Conservation (phyloP, 1,284 basidiomycete genomes). For the Heimioporus punctisporus region DNA sequence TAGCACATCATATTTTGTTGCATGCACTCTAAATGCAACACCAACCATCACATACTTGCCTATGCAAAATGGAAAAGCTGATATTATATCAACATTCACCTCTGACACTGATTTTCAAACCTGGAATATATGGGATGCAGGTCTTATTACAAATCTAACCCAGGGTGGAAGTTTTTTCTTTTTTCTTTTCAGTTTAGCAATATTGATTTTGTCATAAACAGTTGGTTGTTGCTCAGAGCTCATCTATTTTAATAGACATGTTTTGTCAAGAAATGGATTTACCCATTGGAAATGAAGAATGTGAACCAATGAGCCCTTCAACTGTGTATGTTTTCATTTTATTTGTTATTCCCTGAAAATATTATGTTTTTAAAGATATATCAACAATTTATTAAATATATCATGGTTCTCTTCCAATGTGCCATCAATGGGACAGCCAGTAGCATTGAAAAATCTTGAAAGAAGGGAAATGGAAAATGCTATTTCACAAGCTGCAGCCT, state of each 20-base stretch:
- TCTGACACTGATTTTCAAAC: neutral
- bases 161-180: neutral
- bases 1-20: constrained; percentile 4
- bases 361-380: no score
- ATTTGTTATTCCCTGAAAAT: no score
- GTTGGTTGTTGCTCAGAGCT: neutral
- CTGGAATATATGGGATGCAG: constrained; percentile 1
- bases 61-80: constrained; percentile 1
- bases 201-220: neutral
- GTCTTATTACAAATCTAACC: neutral
- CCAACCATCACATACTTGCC: neutral
- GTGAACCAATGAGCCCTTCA: no score
- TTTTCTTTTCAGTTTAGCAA: neutral
- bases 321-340: no score
- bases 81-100: neutral
- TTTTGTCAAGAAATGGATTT: neutral
- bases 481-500: no score
- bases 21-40: constrained; percentile 4
- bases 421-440: no score
- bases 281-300: no score
- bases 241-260: neutral
- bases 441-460: no score
- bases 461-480: no score
- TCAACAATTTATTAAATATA: no score
- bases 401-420: no score